A percentile compares a stretch with the other conserved stretches of the same genome.
Conservation (phyloP, 768 basidiomycete genomes). For the Rhizopogon sp. region DNA sequence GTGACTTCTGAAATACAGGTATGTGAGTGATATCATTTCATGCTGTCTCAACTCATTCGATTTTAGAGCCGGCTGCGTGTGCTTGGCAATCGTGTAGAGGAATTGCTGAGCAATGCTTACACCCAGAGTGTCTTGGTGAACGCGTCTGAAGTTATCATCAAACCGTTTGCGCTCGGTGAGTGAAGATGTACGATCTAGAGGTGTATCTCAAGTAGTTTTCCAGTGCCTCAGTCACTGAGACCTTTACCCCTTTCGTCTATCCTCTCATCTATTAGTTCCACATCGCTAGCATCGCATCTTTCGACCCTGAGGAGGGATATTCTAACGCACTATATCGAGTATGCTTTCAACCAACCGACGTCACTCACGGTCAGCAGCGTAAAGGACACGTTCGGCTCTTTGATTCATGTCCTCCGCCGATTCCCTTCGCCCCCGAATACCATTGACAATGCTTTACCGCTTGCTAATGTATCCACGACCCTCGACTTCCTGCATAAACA, state of each 20-base stretch:
- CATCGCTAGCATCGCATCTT: constrained; percentile 52
- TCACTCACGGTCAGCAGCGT: constrained; percentile 35
- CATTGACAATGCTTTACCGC: constrained; percentile 33
- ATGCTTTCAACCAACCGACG: constrained; percentile 48
- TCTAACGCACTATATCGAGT: constrained; percentile 52
- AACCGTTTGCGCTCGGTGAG: constrained; percentile 44
- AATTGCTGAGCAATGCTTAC: constrained; percentile 69
- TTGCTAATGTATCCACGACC: constrained; percentile 51
- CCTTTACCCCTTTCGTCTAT: constrained; percentile 48
- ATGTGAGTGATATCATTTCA: constrained; percentile 8
- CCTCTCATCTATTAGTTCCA: constrained; percentile 52
- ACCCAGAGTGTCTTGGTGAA: constrained; percentile 51
- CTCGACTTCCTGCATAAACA: constrained; percentile 59
- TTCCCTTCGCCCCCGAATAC: constrained; percentile 38
- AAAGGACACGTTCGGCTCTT: constrained; percentile 23
- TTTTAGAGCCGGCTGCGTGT: constrained; percentile 51
- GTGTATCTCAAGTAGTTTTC: background rate
- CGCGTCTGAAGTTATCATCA: constrained; percentile 44
- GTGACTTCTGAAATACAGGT: constrained; percentile 59
- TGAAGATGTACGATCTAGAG: constrained; percentile 25
- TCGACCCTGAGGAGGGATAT: constrained; percentile 64
- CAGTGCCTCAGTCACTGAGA: constrained; percentile 55
- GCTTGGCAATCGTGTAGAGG: constrained; percentile 55
- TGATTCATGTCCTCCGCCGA: constrained; percentile 44
- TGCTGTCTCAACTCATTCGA: background rate